Conservation (phyloP, 208 protist genomes). For the Novymonas esmeraldas region DNA sequence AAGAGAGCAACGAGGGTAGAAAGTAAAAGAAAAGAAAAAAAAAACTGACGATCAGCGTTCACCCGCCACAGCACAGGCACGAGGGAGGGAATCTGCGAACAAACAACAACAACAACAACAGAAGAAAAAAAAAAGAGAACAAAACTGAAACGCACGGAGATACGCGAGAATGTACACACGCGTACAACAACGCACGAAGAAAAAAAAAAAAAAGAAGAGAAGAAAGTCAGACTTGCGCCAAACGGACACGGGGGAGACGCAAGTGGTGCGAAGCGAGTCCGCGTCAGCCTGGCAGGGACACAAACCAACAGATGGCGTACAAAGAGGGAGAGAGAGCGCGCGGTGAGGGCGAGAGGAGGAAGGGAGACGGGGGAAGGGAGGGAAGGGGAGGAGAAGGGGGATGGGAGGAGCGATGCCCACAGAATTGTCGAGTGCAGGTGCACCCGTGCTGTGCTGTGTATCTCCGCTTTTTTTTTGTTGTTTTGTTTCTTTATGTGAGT, state of each 20-base stretch:
- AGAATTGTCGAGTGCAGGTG: too few relatives aligned
- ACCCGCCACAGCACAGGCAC: not conserved
- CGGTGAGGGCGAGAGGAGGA: too few relatives aligned
- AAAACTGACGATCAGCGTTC: not conserved
- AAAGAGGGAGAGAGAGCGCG: too few relatives aligned
- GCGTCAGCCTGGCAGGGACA: too few relatives aligned
- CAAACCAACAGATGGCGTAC: too few relatives aligned
- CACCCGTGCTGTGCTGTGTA: too few relatives aligned
- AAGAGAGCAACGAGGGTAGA: not conserved
- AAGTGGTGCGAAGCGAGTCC: too few relatives aligned
- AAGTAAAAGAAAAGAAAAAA: not conserved
- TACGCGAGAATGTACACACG: not conserved
- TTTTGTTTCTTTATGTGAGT: too few relatives aligned
- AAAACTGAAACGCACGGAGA: not conserved
- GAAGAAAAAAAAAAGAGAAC: not conserved
- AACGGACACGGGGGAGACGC: too few relatives aligned
- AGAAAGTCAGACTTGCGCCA: too few relatives aligned
- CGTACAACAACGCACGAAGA: not conserved
- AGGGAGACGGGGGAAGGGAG: not conserved
- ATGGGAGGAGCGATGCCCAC: too few relatives aligned
- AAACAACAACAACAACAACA: not conserved
- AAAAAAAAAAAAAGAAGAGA: conserved; percentile 4
- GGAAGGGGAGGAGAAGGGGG: not conserved
- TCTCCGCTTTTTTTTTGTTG: too few relatives aligned
- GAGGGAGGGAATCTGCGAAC: not conserved